Evolutionary conservation across 2,329 filamentous ascomycete genomes (phyloP).

Genomic region (Didymella glomerata): DNA sequence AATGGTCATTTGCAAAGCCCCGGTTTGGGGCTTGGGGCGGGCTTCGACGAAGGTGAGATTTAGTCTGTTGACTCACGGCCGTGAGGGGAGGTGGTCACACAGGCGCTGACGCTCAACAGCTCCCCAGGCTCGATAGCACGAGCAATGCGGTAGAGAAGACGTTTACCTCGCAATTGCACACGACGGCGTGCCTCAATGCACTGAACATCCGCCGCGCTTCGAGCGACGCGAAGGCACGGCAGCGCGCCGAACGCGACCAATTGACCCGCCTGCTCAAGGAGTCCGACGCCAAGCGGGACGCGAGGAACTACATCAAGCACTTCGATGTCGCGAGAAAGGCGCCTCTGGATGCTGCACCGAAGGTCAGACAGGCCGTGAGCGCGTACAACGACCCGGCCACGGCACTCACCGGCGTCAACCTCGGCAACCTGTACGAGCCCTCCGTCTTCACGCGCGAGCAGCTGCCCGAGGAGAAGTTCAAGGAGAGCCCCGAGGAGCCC

Average conservation of each 20-base stretch:
- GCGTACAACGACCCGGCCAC: slow-evolving; percentile 47
- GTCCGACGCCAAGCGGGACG: slow-evolving; percentile 90
- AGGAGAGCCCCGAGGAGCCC: slow-evolving; percentile 51
- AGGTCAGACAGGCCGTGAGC: slow-evolving; percentile 27
- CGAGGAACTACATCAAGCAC: slow-evolving; percentile 87
- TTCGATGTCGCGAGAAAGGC: slow-evolving; percentile 63
- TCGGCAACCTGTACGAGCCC: slow-evolving; percentile 68
- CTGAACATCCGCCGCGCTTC: slow-evolving; percentile 32
- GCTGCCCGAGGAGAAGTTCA: slow-evolving; percentile 49
- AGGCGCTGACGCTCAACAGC: slow-evolving; percentile 25
- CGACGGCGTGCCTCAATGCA: slow-evolving; percentile 17
- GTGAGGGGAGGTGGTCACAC: slow-evolving; percentile 6
- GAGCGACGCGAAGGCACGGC: slow-evolving; percentile 47
- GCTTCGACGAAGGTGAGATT: slow-evolving; percentile 32
- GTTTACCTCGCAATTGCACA: slow-evolving; percentile 22
- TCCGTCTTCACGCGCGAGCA: slow-evolving; percentile 66
- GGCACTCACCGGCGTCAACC: slow-evolving; percentile 63
- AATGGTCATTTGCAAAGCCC: slow-evolving; percentile 50
- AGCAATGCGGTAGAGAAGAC: slow-evolving; percentile 13
- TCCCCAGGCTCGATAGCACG: slow-evolving; percentile 37
- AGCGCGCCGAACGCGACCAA: slow-evolving; percentile 49
- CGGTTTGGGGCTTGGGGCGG: slow-evolving; percentile 45
- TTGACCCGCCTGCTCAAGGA: slow-evolving; percentile 72
- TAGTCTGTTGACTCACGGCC: slow-evolving; percentile 19
- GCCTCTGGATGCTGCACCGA: slow-evolving; percentile 17